phyloP scores from a whole-genome alignment of 192 early-diverging fungal species.

The Coemansia sp. region DNA sequence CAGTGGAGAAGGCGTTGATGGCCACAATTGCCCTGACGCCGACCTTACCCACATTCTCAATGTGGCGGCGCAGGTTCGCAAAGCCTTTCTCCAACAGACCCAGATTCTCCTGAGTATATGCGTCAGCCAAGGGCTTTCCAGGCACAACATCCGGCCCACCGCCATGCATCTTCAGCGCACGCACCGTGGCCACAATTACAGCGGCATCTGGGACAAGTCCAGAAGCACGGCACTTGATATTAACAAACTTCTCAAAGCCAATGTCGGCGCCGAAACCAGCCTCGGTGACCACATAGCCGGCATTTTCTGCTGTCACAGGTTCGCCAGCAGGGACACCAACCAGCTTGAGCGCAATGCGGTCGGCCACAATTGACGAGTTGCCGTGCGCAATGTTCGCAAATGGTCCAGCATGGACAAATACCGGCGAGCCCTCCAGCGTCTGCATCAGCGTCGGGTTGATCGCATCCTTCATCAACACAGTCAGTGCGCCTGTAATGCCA shows the following conservation, averaged over 20 bases:
- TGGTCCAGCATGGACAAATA: constrained; percentile 97
- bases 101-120: constrained; percentile 87
- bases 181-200: constrained; percentile 92
- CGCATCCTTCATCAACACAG: constrained; percentile 97
- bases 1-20: constrained; percentile 85
- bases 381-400: constrained; percentile 99
- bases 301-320: constrained; percentile 35
- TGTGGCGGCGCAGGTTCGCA: constrained; percentile 86
- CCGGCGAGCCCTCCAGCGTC: constrained; percentile 97
- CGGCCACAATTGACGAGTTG: constrained; percentile 95
- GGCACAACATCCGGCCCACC: constrained; percentile 89
- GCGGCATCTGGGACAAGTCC: constrained; percentile 86
- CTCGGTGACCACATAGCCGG: constrained; percentile 94
- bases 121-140: constrained; percentile 89
- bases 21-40: constrained; percentile 90
- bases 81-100: constrained; percentile 79
- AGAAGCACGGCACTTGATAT: constrained; percentile 95
- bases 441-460: constrained; percentile 99
- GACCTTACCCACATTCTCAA: constrained; percentile 86
- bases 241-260: constrained; percentile 99
- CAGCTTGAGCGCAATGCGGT: constrained; percentile 92
- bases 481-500: constrained; percentile 90
- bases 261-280: constrained; percentile 99
- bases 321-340: constrained; percentile 69
- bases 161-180: constrained; percentile 97